A percentile compares a stretch with the other conserved stretches of the same genome.
Conservation (phyloP, 441 rosid genomes). For the Populus hybrid region DNA sequence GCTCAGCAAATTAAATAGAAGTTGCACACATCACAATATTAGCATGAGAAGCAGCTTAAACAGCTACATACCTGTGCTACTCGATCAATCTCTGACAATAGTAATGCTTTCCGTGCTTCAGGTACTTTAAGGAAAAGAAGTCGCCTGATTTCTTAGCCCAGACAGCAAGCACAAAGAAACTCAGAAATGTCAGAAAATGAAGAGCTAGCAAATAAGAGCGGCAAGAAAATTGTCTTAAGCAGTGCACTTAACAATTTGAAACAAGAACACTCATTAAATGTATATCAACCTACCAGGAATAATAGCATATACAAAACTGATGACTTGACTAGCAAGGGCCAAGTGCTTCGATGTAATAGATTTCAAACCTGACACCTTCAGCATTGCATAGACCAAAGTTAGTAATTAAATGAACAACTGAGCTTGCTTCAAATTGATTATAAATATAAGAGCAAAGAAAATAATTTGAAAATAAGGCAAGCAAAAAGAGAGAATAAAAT, state of each 20-base stretch:
- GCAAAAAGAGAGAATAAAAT: background rate
- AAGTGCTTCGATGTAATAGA: conserved; percentile 97
- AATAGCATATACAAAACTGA: conserved; percentile 74
- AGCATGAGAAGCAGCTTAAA: conserved; percentile 10
- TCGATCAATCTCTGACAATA: conserved; percentile 83
- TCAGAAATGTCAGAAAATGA: background rate
- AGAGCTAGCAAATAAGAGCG: background rate
- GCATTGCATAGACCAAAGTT: conserved; percentile 22
- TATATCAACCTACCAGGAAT: conserved; percentile 79
- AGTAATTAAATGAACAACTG: conserved; percentile 10
- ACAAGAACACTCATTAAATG: background rate
- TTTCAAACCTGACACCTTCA: conserved; percentile 96
- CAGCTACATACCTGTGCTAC: conserved; percentile 77
- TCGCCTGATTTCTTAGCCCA: conserved; percentile 78
- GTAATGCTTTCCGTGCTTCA: conserved; percentile 79
- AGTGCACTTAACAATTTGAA: background rate
- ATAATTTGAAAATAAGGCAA: background rate
- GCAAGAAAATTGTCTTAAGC: background rate
- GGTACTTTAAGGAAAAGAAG: conserved; percentile 88
- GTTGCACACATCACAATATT: background rate
- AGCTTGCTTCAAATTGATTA: background rate
- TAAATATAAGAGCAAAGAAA: background rate
- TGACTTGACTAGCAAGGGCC: conserved; percentile 99
- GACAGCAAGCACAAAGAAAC: conserved; percentile 25
- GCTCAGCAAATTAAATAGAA: background rate